Evolutionary conservation across 192 early-diverging fungal genomes (phyloP).

Genomic region (Linderina pennispora): DNA sequence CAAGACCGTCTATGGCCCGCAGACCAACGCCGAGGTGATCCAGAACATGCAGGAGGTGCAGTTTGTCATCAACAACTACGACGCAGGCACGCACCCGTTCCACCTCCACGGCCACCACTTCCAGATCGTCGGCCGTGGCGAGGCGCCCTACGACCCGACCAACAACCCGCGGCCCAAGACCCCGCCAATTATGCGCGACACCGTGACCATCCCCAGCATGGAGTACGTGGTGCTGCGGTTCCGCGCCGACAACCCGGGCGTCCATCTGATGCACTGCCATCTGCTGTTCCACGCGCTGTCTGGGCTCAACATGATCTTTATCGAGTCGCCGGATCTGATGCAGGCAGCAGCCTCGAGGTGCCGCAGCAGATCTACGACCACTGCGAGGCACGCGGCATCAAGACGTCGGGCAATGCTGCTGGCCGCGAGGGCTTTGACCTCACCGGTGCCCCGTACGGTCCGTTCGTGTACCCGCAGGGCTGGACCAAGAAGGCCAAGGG

Average conservation of each 20-base stretch:
- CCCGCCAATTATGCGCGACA: constrained; percentile 67
- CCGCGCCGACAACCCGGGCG: constrained; percentile 74
- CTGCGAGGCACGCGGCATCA: constrained; percentile 55
- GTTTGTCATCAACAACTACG: constrained; percentile 69
- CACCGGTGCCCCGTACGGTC: constrained; percentile 48
- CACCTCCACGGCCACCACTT: constrained; percentile 84
- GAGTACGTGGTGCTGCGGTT: constrained; percentile 69
- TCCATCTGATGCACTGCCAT: constrained; percentile 87
- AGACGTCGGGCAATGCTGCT: constrained; percentile 63
- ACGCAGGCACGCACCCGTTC: constrained; percentile 68
- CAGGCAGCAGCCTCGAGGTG: constrained; percentile 47
- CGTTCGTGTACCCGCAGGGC: constrained; percentile 47
- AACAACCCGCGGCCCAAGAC: constrained; percentile 35
- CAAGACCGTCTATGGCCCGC: constrained; percentile 54
- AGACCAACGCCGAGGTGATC: constrained; percentile 58
- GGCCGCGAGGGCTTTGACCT: constrained; percentile 66
- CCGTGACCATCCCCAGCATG: constrained; percentile 60
- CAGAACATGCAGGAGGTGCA: constrained; percentile 60
- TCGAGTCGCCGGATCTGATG: constrained; percentile 67
- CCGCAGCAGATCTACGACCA: constrained; percentile 55
- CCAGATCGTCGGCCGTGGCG: constrained; percentile 65
- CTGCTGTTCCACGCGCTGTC: constrained; percentile 53
- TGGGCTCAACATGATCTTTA: constrained; percentile 63
- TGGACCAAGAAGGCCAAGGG: constrained; percentile 66
- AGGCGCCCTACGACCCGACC: constrained; percentile 51